These are phyloP conservation scores for Stevia rebaudiana DNA, from an alignment of 140 eudicot species.

Conservation along the genomic window DNA sequence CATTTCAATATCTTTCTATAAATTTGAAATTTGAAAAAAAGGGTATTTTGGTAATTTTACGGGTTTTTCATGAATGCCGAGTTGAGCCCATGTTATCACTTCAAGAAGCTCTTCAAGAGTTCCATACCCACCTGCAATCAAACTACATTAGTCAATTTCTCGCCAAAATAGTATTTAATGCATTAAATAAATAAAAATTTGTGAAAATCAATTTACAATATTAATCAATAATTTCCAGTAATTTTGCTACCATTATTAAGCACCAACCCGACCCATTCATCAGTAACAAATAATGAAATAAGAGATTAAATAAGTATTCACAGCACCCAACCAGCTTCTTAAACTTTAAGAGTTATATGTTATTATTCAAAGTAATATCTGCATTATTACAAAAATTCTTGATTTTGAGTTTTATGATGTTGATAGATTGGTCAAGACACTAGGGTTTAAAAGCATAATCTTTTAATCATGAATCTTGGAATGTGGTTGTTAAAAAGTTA, in stretches of 20 bases:
- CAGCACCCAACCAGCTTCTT: background rate
- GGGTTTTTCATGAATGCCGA: slow-evolving; percentile 81
- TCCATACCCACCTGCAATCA: slow-evolving; percentile 75
- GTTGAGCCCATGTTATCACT: slow-evolving; percentile 90
- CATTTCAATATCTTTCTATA: background rate
- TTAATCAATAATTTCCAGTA: background rate
- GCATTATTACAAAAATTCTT: background rate
- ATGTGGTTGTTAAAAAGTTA: slow-evolving; percentile 40
- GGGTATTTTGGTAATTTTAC: slow-evolving; percentile 27
- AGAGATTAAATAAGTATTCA: background rate
- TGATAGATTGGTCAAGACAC: slow-evolving; percentile 42
- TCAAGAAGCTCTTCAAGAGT: slow-evolving; percentile 86
- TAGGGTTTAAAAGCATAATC: slow-evolving; percentile 27
- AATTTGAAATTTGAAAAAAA: background rate
- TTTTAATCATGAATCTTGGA: slow-evolving; percentile 44
- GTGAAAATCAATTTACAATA: background rate
- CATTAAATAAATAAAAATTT: background rate
- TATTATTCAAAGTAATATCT: background rate
- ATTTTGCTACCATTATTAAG: slow-evolving; percentile 13
- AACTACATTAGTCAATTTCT: background rate
- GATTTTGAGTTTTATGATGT: slow-evolving; percentile 39
- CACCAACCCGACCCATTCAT: background rate
- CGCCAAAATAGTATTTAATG: background rate
- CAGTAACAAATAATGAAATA: background rate
- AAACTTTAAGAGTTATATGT: background rate